These are phyloP conservation scores for Penicillium sp. DNA, from an alignment of 2,329 filamentous ascomycete genomes.

Conservation along the genomic window DNA sequence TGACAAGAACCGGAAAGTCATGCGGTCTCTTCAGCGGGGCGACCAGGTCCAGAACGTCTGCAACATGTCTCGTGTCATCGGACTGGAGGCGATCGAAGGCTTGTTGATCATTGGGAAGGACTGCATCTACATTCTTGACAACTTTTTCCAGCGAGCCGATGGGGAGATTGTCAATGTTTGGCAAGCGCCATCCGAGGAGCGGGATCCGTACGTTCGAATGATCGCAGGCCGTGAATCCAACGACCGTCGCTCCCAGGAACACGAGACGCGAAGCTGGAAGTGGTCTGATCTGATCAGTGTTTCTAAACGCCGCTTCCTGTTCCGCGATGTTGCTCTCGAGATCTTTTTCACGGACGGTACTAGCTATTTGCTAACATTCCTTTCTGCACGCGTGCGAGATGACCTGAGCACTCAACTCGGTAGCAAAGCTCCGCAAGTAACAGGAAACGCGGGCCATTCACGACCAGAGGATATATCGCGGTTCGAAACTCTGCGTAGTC, in stretches of 20 bases:
- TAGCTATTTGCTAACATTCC: slow-evolving; percentile 85
- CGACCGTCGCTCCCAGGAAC: slow-evolving; percentile 57
- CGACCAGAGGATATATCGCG: slow-evolving; percentile 88
- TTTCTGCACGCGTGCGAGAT: slow-evolving; percentile 67
- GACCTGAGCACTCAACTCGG: slow-evolving; percentile 72
- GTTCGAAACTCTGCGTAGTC: slow-evolving; percentile 71
- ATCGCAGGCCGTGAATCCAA: slow-evolving; percentile 71
- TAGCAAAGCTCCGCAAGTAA: slow-evolving; percentile 73
- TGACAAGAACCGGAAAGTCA: slow-evolving; percentile 96
- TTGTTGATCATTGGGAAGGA: slow-evolving; percentile 90
- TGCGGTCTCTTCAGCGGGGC: slow-evolving; percentile 83
- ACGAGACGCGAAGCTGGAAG: slow-evolving; percentile 83
- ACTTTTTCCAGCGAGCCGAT: slow-evolving; percentile 89
- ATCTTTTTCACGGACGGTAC: slow-evolving; percentile 95
- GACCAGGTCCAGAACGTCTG: slow-evolving; percentile 90
- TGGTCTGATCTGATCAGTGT: slow-evolving; percentile 94
- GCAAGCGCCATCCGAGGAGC: slow-evolving; percentile 86
- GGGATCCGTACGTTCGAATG: slow-evolving; percentile 91
- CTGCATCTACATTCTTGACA: slow-evolving; percentile 88
- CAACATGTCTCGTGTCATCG: slow-evolving; percentile 91
- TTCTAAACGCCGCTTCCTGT: slow-evolving; percentile 89
- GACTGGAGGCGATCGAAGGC: slow-evolving; percentile 87
- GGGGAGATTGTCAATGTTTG: slow-evolving; percentile 96
- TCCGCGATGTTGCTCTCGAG: slow-evolving; percentile 93
- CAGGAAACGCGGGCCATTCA: slow-evolving; percentile 60